Base-by-base conservation (phyloP, 2,329 filamentous ascomycete genomes). In the Ceratocystis eucalypticola region DNA sequence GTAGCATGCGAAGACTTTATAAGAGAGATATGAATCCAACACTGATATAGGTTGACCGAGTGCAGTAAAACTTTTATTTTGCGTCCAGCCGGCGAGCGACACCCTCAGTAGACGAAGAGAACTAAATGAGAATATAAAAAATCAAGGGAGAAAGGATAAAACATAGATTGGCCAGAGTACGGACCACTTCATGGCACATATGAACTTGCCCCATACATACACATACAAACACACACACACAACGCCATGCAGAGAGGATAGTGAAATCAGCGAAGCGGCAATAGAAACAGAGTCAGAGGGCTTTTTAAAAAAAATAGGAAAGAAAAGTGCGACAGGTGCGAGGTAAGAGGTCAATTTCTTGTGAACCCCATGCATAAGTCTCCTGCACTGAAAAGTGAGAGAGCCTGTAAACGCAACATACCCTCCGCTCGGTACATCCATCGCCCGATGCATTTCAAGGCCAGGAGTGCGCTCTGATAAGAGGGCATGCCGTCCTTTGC, bases 171-270 rank as follows among this genome's bases (percentile, higher is more conserved):
- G 5, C 48, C 22, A 53, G 6, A n/a, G n/a, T n/a, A 20, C 5
- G 48, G n/a, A 12, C 37, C 37, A 15, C 37, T 41, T 41, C 37
- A 41, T 41, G 37, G 37, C 37, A 41, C 37, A 41, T 41, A 41
- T 41, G 37, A 41, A 41, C 37, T 15, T 41, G 37, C 37, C 37
- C 37, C 37, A 64, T 61, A 65, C 48, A 65, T 64, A 59, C 53
- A 65, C 53, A 57, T 41, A 62, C 63, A 53, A 41, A 48, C 28
- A 63, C 48, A 22, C 44, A 8, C 48, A 57, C 33, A 20, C 61
- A 41, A n/a, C 30, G 53, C 65, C 50, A 64, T 66, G n/a, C 53
- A 62, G 64, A 59, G 30, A 63, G n/a, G 33, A 48, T 37, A 55
- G 46, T 20, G 50, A 57, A 62, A 65, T 12, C 10, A 2, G 37